Evolutionary conservation across 169 alveolate genomes (phyloP).

Genomic region (Eimeria falciformis): DNA sequence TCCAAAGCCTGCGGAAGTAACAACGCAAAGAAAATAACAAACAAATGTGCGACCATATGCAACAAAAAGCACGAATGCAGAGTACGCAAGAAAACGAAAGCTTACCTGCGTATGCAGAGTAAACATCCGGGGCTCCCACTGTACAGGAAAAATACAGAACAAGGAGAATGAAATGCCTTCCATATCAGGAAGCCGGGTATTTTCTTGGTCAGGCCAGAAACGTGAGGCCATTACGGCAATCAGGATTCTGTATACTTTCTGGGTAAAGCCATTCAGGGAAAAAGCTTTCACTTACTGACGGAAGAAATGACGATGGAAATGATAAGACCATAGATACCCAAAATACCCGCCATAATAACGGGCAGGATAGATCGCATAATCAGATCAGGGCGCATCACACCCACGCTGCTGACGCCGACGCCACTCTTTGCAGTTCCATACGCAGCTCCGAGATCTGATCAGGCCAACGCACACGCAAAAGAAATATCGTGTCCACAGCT

Average conservation of each 20-base stretch:
- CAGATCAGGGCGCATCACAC: constrained; percentile 99
- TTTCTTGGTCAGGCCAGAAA: not conserved
- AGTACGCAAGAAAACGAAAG: not conserved
- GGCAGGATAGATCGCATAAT: constrained; percentile 99
- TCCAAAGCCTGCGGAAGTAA: constrained; percentile 93
- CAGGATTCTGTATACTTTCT: not conserved
- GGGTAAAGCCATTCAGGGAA: not conserved
- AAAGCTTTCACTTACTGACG: constrained; percentile 46
- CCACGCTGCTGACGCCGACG: constrained; percentile 99
- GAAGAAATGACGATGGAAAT: constrained; percentile 81
- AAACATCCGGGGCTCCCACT: constrained; percentile 74
- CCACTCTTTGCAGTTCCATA: constrained; percentile 99
- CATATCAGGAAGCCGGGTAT: too few species aligned
- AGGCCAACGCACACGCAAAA: too few species aligned
- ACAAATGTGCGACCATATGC: not conserved
- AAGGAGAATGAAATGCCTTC: not conserved
- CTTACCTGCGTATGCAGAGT: constrained; percentile 75
- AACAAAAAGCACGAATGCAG: not conserved
- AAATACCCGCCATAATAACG: constrained; percentile 99
- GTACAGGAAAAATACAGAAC: not conserved
- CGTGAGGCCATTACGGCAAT: not conserved
- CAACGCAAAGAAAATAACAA: not conserved
- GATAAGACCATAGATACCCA: constrained; percentile 85
- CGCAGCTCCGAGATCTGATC: constrained; percentile 98
- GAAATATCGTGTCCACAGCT: too few species aligned